These are phyloP conservation scores for Fusarium sp. DNA, from an alignment of 2,329 filamentous ascomycete species.

Conservation along the genomic window DNA sequence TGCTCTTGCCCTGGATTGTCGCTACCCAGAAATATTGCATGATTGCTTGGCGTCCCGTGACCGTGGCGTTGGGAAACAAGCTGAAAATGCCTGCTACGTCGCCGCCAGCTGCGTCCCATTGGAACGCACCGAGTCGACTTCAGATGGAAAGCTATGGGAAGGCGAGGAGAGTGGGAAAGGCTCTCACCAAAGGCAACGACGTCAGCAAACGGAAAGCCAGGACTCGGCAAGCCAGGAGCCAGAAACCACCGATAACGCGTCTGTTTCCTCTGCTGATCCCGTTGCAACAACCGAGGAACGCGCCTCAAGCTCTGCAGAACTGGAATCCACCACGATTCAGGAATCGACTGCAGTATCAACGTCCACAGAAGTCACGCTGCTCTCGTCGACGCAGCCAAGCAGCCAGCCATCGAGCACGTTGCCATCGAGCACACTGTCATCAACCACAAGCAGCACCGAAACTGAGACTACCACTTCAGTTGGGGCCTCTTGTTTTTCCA, in stretches of 20 bases:
- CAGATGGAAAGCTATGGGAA: not conserved
- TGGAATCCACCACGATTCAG: not conserved
- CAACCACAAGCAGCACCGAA: not conserved
- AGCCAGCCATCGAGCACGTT: not conserved
- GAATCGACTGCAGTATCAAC: not conserved
- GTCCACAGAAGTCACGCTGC: not conserved
- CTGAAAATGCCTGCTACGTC: not conserved
- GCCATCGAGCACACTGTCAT: not conserved
- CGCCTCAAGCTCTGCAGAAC: not conserved
- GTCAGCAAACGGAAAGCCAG: not conserved
- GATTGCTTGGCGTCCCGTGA: not conserved
- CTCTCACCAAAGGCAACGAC: not conserved
- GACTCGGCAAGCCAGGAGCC: not conserved
- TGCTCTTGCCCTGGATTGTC: not conserved
- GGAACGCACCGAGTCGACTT: not conserved
- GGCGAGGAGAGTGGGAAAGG: not conserved
- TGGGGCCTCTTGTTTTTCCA: not conserved
- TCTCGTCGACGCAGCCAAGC: not conserved
- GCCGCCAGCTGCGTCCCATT: not conserved
- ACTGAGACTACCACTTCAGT: not conserved
- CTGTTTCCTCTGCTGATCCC: not conserved
- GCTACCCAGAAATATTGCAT: not conserved
- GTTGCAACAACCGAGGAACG: not conserved
- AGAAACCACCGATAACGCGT: not conserved
- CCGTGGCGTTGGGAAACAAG: not conserved